These are phyloP conservation scores for Fusarium clavum DNA, from an alignment of 2,329 filamentous ascomycete genomes.

Conservation along the genomic window DNA sequence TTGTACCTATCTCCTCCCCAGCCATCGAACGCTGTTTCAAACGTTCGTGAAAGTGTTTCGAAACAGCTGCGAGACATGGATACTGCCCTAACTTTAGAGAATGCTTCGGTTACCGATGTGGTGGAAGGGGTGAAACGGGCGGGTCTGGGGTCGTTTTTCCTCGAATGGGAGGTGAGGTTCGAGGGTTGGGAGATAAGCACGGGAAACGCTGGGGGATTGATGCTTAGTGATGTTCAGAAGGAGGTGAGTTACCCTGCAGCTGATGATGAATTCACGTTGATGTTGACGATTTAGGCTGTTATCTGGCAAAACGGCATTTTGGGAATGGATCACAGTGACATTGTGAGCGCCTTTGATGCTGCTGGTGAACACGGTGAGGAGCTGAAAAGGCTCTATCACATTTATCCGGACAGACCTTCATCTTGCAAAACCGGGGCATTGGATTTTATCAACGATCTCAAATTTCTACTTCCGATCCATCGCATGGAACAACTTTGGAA, in stretches of 20 bases:
- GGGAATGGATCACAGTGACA: accelerated
- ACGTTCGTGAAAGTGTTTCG: neutral
- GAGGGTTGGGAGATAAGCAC: conserved; percentile 7
- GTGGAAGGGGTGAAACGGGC: conserved; percentile 6
- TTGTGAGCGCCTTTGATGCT: neutral
- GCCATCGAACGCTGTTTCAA: conserved; percentile 23
- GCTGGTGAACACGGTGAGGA: conserved; percentile 40
- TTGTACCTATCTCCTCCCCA: conserved; percentile 57
- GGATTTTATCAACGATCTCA: conserved; percentile 52
- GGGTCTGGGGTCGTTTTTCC: conserved; percentile 10
- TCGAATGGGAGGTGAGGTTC: conserved; percentile 10
- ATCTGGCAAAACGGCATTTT: conserved; percentile 15
- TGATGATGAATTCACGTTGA: neutral
- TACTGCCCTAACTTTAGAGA: conserved; percentile 23
- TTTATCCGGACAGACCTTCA: conserved; percentile 53
- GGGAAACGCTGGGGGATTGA: neutral
- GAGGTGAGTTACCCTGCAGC: neutral
- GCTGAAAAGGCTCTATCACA: conserved; percentile 55
- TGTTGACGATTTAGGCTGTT: neutral
- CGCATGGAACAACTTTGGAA: neutral
- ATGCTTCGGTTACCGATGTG: neutral
- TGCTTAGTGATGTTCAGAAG: conserved; percentile 9
- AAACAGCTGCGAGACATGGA: conserved; percentile 27
- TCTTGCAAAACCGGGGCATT: conserved; percentile 56
- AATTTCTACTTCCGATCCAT: conserved; percentile 47